Evolutionary conservation across 2,329 filamentous ascomycete genomes (phyloP), one percentile per base, ranked within the genome.

Genomic region (Lasiodiplodia gonubiensis): DNA sequence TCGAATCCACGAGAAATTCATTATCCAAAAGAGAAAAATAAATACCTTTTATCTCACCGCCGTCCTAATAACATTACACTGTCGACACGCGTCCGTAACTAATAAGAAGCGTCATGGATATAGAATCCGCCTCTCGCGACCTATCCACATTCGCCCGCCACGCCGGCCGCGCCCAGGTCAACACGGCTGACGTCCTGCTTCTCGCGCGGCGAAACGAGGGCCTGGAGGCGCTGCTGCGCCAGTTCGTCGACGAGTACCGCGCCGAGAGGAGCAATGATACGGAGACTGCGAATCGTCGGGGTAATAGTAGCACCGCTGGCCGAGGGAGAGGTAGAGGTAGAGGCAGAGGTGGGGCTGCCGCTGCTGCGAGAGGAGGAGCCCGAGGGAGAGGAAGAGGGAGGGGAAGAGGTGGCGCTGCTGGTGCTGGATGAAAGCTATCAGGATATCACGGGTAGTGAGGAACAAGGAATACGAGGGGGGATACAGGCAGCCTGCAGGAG

Each of bases 151-250:
- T 79, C 69, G 72, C 75, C 10, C 89, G 88, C 64, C 95, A 99
- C 79, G 94, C 92, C 12, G 91, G 92, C 1, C 87, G 94, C 30
- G 88, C 87, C 2, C 94, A 90, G 0, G 86, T 99, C 71, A 92
- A 89, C 46, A 91, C 90, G 0, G 91, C 94, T 63, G 95, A 99
- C 76, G 94, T 98, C 14, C 82, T 98, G 73, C 86, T 99, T 8
- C 86, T 99, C 35, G 90, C 92, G 30, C 85, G 95, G 69, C 89
- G 94, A 68, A 99, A 98, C 73, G 91, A 94, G 67, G 93, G 93
- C 21, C 80, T 99, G 23, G 89, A 94, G 72, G 85, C 85, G 18
- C 88, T 98, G 39, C 85, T 99, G 75, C 86, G 86, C 76, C 84
- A 87, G 61, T 89, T 89, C 72, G 82, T 93, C 33, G 89, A 93